A percentile compares a stretch with the other conserved stretches of the same genome.
These are phyloP conservation scores for Fusarium decemcellulare DNA, from an alignment of 2,329 filamentous ascomycete genomes.

Conservation along the genomic window DNA sequence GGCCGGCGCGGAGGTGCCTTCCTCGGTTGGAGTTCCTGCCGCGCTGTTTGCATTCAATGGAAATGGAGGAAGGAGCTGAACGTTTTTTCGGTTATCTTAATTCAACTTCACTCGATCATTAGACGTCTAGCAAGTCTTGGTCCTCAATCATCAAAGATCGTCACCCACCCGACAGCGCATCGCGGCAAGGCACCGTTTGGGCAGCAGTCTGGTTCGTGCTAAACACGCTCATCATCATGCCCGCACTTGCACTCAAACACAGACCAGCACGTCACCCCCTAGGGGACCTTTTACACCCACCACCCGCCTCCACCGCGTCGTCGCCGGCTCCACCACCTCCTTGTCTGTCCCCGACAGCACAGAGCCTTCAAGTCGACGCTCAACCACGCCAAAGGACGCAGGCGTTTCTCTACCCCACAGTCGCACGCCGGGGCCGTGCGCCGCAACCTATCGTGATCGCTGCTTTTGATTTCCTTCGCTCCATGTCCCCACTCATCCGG, in stretches of 20 bases:
- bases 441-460: conserved; percentile 43
- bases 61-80: conserved; percentile 15
- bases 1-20: conserved; percentile 22
- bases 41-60: conserved; percentile 3
- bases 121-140: no score
- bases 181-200: conserved; percentile 5
- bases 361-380: conserved; percentile 22
- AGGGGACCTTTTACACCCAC: conserved; percentile 14
- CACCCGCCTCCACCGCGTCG: conserved; percentile 31
- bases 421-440: conserved; percentile 42
- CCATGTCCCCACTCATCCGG: conserved; percentile 41
- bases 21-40: conserved; percentile 16
- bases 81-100: conserved; percentile 22
- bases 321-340: conserved; percentile 35
- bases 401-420: conserved; percentile 47
- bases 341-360: conserved; percentile 15
- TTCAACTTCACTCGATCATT: conserved; percentile 15
- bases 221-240: not conserved
- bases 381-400: conserved; percentile 30
- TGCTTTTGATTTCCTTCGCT: conserved; percentile 38
- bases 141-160: not conserved
- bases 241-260: conserved; percentile 32
- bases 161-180: conserved; percentile 7
- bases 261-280: conserved; percentile 38
- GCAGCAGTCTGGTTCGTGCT: conserved; percentile 13